Evolutionary conservation across 164 flowering plant species (phyloP).

Genomic region (Paratinospora sagittata): DNA sequence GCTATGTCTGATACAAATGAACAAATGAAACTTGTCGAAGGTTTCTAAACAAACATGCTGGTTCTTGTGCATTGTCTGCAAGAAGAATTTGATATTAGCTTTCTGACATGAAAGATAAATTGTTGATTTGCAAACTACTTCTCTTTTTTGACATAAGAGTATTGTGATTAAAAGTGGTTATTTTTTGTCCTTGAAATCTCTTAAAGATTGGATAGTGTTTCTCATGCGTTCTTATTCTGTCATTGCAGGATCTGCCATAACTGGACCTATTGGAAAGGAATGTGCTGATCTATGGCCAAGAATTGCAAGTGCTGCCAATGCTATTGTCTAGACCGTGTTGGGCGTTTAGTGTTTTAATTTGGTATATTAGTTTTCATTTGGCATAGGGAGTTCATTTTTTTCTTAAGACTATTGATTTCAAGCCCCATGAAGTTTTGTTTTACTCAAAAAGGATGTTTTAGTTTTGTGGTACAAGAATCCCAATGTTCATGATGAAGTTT

Average conservation of each 20-base stretch:
- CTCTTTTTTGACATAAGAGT: too few relatives aligned
- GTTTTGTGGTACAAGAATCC: background rate
- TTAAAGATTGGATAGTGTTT: background rate
- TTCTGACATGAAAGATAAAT: background rate
- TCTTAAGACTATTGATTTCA: background rate
- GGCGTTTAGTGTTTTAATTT: background rate
- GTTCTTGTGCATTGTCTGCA: background rate
- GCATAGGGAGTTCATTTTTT: background rate
- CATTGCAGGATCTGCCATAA: slow-evolving; percentile 37
- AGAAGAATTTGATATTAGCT: background rate
- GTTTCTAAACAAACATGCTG: background rate
- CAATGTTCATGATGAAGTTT: background rate
- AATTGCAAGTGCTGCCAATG: slow-evolving; percentile 49
- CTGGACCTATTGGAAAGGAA: slow-evolving; percentile 56
- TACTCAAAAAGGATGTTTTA: background rate
- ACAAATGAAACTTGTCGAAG: background rate
- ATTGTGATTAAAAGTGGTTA: too few relatives aligned
- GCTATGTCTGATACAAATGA: too few relatives aligned
- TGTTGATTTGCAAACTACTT: background rate
- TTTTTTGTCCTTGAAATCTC: too few relatives aligned
- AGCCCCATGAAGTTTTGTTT: background rate
- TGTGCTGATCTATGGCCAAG: slow-evolving; percentile 55
- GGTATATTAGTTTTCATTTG: background rate
- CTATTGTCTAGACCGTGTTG: slow-evolving; percentile 25
- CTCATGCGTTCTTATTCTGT: background rate